phyloP scores from a whole-genome alignment of 2,329 filamentous ascomycete genomes.

The Fusarium odoratissimum region DNA sequence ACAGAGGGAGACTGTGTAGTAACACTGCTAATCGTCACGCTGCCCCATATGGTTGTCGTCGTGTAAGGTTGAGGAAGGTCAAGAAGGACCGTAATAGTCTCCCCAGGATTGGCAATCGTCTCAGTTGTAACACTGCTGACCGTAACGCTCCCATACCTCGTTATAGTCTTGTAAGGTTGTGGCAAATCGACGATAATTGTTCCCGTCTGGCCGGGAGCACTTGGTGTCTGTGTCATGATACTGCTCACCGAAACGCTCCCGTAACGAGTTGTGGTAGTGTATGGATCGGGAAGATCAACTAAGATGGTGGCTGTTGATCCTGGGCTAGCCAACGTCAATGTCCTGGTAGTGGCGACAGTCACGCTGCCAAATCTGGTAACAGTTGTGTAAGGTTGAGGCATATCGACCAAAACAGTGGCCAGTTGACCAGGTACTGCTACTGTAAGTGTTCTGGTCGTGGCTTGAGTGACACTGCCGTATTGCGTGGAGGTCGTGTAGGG shows the following conservation, averaged over 20 bases:
- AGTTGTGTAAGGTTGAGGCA: background rate
- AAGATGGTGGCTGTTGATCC: constrained; percentile 1
- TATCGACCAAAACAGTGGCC: background rate
- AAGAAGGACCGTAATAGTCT: background rate
- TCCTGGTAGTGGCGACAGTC: background rate
- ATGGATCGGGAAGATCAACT: background rate
- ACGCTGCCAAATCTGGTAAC: background rate
- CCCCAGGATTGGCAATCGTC: background rate
- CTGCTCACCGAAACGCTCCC: background rate
- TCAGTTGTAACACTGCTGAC: background rate
- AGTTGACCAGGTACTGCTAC: background rate
- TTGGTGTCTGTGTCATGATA: background rate
- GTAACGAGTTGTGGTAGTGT: background rate
- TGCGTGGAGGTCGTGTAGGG: background rate
- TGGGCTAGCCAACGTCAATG: background rate
- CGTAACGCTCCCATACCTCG: background rate
- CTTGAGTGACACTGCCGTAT: background rate
- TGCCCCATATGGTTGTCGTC: background rate
- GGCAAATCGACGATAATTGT: background rate
- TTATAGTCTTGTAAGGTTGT: background rate
- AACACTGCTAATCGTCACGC: too few species aligned
- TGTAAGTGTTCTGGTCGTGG: background rate
- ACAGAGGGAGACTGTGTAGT: too few species aligned
- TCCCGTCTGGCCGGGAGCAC: background rate
- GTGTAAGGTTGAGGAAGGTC: background rate